Evolutionary conservation across 2,329 filamentous ascomycete species (phyloP), one percentile per base, ranked within the genome.

Genomic region (Aspergillus floridensis): DNA sequence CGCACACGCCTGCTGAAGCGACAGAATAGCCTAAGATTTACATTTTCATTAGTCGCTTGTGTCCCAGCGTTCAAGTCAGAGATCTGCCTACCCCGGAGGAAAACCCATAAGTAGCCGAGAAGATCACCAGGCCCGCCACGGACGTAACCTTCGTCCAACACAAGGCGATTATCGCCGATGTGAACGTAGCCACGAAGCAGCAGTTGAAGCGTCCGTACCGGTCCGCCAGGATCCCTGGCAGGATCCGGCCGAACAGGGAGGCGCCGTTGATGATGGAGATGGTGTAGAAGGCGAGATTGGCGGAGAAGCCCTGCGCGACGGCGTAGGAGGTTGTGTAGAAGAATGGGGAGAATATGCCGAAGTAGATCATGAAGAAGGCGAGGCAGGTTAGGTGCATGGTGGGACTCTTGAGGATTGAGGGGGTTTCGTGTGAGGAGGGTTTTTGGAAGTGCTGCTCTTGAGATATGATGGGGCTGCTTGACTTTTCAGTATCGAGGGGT

Each of bases 231-330:
- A 84, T 68, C 0, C 82, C 82, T 0, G 85, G 83, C 3, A 86
- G 72, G 29, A 86, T 77, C 2, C 84, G 80, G 0, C 84, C 85
- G 46, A 83, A 78, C 0, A 79, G 79, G 0, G 82, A 85, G 1
- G 85, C 81, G 0, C 79, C 83, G 68, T 90, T 90, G 65, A 89
- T 77, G 48, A 90, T 84, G 3, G 86, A 81, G 2, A 90, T 73
- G n/a, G 89, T 77, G 67, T 88, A 89, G 60, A 84, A 86, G 0
- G 84, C 82, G 1, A 89, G 70, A 0, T 80, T 76, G 3, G 77
- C 66, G 58, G 72, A 70, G 0, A 82, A 77, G 61, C 88, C 81
- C 22, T 46, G 31, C 4, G 6, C 22, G 4, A 51, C 49, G 26
- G 49, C 49, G 29, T 51, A 51, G 29, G 49, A 35, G 49, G 49